A percentile compares a stretch with the other conserved stretches of the same genome.
phyloP scores from a whole-genome alignment of 2,329 filamentous ascomycete genomes.

The Cadophora sp. region DNA sequence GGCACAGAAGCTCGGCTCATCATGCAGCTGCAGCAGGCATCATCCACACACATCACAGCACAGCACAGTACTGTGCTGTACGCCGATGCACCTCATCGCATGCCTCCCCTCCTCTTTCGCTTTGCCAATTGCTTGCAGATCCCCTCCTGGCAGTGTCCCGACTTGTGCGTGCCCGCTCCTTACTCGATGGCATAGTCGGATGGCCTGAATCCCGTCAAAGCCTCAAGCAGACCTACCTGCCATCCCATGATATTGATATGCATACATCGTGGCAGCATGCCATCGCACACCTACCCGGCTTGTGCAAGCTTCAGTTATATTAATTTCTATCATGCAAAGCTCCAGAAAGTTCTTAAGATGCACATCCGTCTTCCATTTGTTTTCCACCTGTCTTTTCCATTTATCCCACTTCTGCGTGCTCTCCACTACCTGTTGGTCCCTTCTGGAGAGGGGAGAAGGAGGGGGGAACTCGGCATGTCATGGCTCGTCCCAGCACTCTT shows the following conservation, averaged over 20 bases:
- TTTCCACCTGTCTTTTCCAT: neutral
- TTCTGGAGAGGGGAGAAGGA: neutral
- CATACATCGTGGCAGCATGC: neutral
- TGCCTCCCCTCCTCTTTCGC: neutral
- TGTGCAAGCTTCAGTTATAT: constrained; percentile 11
- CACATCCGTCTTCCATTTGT: neutral
- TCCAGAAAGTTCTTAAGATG: neutral
- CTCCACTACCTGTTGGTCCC: neutral
- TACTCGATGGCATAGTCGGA: neutral
- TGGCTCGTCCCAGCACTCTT: neutral
- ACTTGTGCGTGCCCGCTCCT: neutral
- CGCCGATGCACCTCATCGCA: neutral
- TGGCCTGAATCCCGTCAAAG: neutral
- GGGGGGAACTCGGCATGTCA: neutral
- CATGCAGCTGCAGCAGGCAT: neutral
- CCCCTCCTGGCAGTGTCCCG: neutral
- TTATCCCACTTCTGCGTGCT: neutral
- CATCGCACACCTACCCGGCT: neutral
- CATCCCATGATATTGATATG: constrained; percentile 1
- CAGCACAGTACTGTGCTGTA: too few relatives aligned
- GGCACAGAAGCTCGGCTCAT: neutral
- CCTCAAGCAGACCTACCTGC: neutral
- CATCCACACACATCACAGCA: too few relatives aligned
- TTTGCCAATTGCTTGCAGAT: neutral
- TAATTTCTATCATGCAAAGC: neutral